These are phyloP conservation scores for Xylogone sp. DNA, from an alignment of 2,329 filamentous ascomycete genomes.

Conservation along the genomic window DNA sequence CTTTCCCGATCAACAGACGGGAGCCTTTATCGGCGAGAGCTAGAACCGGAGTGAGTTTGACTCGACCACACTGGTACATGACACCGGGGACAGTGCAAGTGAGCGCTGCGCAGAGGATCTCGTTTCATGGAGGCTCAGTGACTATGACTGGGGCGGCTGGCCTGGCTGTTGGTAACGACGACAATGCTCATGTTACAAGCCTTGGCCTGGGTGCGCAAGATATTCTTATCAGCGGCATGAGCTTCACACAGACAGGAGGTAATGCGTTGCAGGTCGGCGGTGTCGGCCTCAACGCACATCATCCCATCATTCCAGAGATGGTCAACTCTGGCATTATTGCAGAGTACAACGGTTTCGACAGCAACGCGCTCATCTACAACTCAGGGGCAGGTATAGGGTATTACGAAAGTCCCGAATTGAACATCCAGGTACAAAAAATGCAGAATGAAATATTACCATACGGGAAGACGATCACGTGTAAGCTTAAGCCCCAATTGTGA, in stretches of 20 bases:
- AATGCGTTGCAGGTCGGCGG: constrained; percentile 1
- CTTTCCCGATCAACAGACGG: constrained; percentile 2
- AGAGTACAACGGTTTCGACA: constrained; percentile 2
- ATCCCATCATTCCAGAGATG: constrained; percentile 1
- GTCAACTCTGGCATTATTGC: constrained; percentile 1
- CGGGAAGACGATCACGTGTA: too few species aligned
- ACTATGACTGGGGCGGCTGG: not conserved
- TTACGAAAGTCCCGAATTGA: too few species aligned
- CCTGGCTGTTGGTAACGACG: constrained; percentile 2
- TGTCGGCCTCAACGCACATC: constrained; percentile 1
- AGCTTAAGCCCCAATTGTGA: too few species aligned
- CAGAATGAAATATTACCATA: too few species aligned
- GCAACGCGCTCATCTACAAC: not conserved
- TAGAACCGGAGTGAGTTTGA: not conserved
- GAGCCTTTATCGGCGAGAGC: constrained; percentile 1
- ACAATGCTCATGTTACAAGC: not conserved
- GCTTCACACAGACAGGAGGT: not conserved
- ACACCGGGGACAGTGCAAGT: constrained; percentile 1
- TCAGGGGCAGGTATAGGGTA: too few species aligned
- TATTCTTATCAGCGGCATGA: not conserved
- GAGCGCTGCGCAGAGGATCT: not conserved
- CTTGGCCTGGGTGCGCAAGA: constrained; percentile 1
- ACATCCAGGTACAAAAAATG: too few species aligned
- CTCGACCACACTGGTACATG: constrained; percentile 1
- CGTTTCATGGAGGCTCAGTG: not conserved